These are phyloP conservation scores for Chrysoporthe austroafricana DNA, from an alignment of 2,329 filamentous ascomycete genomes.

Conservation along the genomic window DNA sequence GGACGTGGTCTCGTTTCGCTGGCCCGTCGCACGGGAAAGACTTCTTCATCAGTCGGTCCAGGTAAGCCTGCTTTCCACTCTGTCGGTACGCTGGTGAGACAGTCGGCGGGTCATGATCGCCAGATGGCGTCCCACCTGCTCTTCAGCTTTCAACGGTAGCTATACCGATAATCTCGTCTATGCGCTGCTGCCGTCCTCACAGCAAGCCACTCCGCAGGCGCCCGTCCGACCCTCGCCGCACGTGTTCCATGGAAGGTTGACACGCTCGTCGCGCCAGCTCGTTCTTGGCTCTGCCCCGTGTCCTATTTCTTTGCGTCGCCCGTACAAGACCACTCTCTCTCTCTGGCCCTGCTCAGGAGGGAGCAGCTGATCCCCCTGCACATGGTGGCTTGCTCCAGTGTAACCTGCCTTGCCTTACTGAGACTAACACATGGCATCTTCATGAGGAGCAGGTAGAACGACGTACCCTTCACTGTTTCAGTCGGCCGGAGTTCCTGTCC, in stretches of 20 bases:
- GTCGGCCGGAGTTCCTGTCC: neutral
- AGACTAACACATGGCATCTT: constrained; percentile 14
- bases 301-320: neutral
- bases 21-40: too few species aligned
- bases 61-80: constrained; percentile 2
- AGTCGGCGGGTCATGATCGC: constrained; percentile 1
- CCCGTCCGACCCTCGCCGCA: neutral
- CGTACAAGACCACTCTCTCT: neutral
- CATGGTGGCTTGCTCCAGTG: constrained; percentile 22
- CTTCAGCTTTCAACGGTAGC: constrained; percentile 8
- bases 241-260: neutral
- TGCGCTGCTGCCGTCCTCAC: neutral
- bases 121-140: constrained; percentile 6
- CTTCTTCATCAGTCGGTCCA: neutral
- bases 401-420: constrained; percentile 14
- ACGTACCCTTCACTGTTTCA: constrained; percentile 7
- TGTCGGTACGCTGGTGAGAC: constrained; percentile 1
- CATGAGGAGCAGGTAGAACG: constrained; percentile 1
- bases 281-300: neutral
- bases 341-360: neutral
- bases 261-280: neutral
- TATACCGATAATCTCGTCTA: neutral
- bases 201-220: neutral
- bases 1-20: too few species aligned
- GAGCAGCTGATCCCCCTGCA: neutral